These are phyloP conservation scores for Fraxinus anomala DNA, from an alignment of 257 asterid species.

Conservation along the genomic window DNA sequence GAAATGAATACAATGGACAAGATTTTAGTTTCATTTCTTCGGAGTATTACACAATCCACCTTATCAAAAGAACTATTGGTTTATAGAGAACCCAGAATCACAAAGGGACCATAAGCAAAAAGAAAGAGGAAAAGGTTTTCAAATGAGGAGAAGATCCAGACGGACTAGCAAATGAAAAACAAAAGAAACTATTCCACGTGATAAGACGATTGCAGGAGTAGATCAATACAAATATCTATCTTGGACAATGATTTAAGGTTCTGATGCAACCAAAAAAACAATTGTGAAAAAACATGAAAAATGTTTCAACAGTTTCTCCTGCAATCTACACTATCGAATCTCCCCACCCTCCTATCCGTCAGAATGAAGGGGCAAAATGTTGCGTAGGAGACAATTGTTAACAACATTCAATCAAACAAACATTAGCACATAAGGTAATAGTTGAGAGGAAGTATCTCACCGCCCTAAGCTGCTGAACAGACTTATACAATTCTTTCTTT, in stretches of 20 bases:
- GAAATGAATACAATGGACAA: background rate
- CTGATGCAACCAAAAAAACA: background rate
- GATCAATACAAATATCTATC: background rate
- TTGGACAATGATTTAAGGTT: background rate
- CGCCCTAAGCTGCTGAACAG: constrained; percentile 91
- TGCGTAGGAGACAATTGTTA: constrained; percentile 4
- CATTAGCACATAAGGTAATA: constrained; percentile 9
- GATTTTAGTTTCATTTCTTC: background rate
- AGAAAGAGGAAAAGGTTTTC: background rate
- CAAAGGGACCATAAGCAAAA: background rate
- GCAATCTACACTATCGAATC: background rate
- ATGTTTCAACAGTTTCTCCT: background rate
- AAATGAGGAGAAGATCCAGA: background rate
- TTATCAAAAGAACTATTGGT: no score
- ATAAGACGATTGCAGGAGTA: background rate
- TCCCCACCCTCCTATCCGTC: background rate
- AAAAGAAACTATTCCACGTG: background rate
- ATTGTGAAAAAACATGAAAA: constrained; percentile 6
- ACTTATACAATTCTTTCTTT: constrained; percentile 79
- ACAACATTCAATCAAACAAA: constrained; percentile 18
- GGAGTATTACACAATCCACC: no score
- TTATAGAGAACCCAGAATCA: background rate
- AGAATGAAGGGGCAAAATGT: constrained; percentile 6
- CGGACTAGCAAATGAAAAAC: background rate
- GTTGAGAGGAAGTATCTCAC: constrained; percentile 45